A percentile compares a stretch with the other conserved stretches of the same genome.
Conservation (phyloP, 2,329 filamentous ascomycete genomes). For the Scedosporium minutisporum region DNA sequence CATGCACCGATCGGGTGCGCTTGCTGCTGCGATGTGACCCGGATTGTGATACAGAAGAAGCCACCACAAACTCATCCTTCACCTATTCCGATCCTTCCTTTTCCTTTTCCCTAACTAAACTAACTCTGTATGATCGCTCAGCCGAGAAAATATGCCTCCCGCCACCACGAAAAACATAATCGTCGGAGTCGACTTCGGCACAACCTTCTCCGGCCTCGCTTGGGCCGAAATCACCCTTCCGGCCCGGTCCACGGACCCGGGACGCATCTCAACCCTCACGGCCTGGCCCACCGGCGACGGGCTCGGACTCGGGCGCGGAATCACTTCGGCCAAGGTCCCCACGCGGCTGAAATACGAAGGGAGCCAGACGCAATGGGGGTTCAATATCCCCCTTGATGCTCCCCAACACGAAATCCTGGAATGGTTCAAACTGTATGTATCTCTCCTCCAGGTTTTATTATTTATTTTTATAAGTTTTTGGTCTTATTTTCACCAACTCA, state of each 20-base stretch:
- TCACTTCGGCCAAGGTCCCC: constrained; percentile 37
- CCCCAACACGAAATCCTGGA: constrained; percentile 28
- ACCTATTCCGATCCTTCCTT: neutral
- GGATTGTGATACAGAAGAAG: too few relatives aligned
- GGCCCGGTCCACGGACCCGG: constrained; percentile 26
- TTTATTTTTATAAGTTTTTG: constrained; percentile 8
- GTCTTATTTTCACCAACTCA: constrained; percentile 10
- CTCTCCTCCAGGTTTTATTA: neutral
- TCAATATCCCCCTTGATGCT: constrained; percentile 32
- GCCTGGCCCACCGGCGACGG: constrained; percentile 32
- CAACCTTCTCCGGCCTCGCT: constrained; percentile 45
- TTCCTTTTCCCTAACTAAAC: neutral
- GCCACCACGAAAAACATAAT: constrained; percentile 29
- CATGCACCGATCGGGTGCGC: too few relatives aligned
- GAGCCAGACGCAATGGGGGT: constrained; percentile 38
- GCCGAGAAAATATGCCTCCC: neutral
- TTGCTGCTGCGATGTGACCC: too few relatives aligned
- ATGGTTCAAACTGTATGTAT: constrained; percentile 41
- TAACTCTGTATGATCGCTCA: neutral
- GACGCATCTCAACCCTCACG: constrained; percentile 31
- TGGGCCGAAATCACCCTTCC: constrained; percentile 25
- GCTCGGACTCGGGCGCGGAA: constrained; percentile 5
- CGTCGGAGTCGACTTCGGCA: constrained; percentile 46
- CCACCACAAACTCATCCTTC: too few relatives aligned
- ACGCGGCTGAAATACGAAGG: constrained; percentile 35